Evolutionary conservation across 768 basidiomycete genomes (phyloP).

Genomic region (Mycena venus): DNA sequence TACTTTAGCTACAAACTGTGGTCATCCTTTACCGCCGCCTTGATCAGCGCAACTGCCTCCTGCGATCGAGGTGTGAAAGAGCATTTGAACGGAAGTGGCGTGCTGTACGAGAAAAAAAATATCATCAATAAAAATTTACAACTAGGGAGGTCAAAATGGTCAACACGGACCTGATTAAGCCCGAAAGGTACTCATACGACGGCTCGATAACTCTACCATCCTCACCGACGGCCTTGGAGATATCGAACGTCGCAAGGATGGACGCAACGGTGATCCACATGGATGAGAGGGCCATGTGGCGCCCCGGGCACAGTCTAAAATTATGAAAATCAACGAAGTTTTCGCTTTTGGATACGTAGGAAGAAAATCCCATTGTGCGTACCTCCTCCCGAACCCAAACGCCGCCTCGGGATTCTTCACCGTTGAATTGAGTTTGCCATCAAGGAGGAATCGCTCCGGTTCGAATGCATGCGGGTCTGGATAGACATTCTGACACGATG

Average conservation of each 20-base stretch:
- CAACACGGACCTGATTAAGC: not conserved
- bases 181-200: constrained; percentile 20
- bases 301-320: constrained; percentile 30
- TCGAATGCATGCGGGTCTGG: constrained; percentile 50
- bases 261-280: constrained; percentile 15
- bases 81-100: not conserved
- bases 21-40: too few species aligned
- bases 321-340: not conserved
- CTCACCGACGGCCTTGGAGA: not conserved
- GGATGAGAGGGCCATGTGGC: not conserved
- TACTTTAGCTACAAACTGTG: too few species aligned
- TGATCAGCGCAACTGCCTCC: too few species aligned
- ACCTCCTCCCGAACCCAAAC: constrained; percentile 41
- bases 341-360: too few species aligned
- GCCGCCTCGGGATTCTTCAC: constrained; percentile 24
- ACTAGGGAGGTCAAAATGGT: not conserved
- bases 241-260: constrained; percentile 7
- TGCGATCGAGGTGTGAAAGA: not conserved
- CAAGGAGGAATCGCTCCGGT: constrained; percentile 53
- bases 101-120: not conserved
- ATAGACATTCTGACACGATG: constrained; percentile 37
- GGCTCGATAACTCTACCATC: constrained; percentile 38
- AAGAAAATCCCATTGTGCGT: too few species aligned
- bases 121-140: not conserved
- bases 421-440: constrained; percentile 33